Conservation (phyloP, 352 stramenopile genomes). For the Phytopythium cucurbitacearum region DNA sequence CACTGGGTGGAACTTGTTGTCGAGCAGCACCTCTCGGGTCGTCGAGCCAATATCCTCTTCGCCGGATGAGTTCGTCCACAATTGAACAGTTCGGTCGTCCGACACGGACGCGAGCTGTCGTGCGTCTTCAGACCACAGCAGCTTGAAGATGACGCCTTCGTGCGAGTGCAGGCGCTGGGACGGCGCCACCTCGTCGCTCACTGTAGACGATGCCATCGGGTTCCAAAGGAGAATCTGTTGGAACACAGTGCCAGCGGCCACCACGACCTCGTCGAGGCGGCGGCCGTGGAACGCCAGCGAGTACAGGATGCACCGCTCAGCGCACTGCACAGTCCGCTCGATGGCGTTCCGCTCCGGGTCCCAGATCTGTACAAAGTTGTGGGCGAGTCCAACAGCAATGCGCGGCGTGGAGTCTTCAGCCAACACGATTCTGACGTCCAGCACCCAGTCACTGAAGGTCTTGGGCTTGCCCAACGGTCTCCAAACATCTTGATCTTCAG, state of each 20-base stretch:
- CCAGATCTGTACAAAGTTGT: slow-evolving; percentile 87
- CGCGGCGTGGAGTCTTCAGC: slow-evolving; percentile 15
- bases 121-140: slow-evolving; percentile 70
- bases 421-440: slow-evolving; percentile 68
- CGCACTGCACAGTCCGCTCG: slow-evolving; percentile 57
- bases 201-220: slow-evolving; percentile 12
- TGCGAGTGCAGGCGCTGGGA: slow-evolving; percentile 71
- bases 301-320: slow-evolving; percentile 82
- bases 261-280: slow-evolving; percentile 42
- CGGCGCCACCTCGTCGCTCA: slow-evolving; percentile 18
- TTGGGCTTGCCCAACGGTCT: slow-evolving; percentile 39
- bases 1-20: slow-evolving; percentile 30
- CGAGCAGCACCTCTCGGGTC: slow-evolving; percentile 5
- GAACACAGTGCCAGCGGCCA: slow-evolving; percentile 83
- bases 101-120: slow-evolving; percentile 75
- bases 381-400: slow-evolving; percentile 67
- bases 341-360: slow-evolving; percentile 31
- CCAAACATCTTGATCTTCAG: slow-evolving; percentile 14
- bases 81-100: slow-evolving; percentile 79
- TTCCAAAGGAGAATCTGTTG: slow-evolving; percentile 85
- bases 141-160: slow-evolving; percentile 83
- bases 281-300: slow-evolving; percentile 77
- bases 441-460: slow-evolving; percentile 81
- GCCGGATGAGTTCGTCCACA: slow-evolving; percentile 50
- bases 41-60: slow-evolving; percentile 5